Conservation (phyloP, 2,329 filamentous ascomycete species). For the Diaporthe amygdali region DNA sequence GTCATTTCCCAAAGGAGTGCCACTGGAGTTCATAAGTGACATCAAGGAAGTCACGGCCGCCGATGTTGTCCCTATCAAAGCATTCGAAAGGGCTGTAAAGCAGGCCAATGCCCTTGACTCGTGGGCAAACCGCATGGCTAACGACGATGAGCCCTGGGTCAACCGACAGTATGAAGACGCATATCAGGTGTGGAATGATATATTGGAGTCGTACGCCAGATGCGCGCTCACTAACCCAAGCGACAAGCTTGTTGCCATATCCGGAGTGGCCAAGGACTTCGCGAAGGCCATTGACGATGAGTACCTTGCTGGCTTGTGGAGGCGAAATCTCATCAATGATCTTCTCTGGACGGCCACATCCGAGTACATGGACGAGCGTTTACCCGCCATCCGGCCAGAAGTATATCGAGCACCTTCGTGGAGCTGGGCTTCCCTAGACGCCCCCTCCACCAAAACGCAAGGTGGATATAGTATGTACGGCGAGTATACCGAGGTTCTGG, state of each 20-base stretch:
- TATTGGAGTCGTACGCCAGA: not conserved
- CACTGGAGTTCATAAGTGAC: not conserved
- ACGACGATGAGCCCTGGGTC: not conserved
- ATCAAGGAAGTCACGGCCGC: not conserved
- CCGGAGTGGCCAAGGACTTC: constrained; percentile 19
- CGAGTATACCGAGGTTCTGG: not conserved
- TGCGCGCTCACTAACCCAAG: constrained; percentile 8
- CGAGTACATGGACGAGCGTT: not conserved
- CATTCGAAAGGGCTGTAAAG: not conserved
- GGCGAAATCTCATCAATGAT: constrained; percentile 3
- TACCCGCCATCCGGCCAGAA: not conserved
- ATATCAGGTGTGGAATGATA: constrained; percentile 13
- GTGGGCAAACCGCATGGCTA: not conserved
- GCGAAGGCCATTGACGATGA: not conserved
- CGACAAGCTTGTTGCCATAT: constrained; percentile 22
- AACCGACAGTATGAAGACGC: not conserved
- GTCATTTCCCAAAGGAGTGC: not conserved
- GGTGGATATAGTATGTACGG: not conserved
- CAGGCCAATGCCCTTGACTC: not conserved
- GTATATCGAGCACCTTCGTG: constrained; percentile 17
- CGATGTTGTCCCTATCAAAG: not conserved
- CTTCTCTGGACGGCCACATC: not conserved
- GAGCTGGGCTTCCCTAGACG: constrained; percentile 21
- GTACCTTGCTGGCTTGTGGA: constrained; percentile 21
- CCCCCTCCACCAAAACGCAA: not conserved